Evolutionary conservation across 768 basidiomycete species (phyloP), one percentile per base, ranked within the genome.

Genomic region (Lactifluus subvellereus): DNA sequence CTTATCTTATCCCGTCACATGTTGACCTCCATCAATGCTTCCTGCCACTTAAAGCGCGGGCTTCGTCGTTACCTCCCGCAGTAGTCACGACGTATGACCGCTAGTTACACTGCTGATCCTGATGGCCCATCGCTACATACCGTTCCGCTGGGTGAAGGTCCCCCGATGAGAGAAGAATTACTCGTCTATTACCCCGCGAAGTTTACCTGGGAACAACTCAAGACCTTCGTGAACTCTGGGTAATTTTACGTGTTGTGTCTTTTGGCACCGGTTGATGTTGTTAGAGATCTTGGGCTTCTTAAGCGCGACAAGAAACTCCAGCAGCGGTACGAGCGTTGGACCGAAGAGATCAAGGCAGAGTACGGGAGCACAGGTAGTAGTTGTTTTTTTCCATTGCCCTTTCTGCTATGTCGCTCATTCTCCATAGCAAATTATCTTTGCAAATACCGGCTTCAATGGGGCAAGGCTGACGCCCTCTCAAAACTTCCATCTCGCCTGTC

Each of bases 151-250:
- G 70, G 80, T 11, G 77, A 76, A n/a, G 88, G 89, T 0, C 84
- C 79, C 22, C 90, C 90, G 13, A 89, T 88, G 1, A 74, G 72
- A 42, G 84, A 85, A 56, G 90, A 92, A 67, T 73, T 92, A 6
- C 71, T 83, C 8, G 78, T 74, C 1, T 74, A 89, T 70, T 92
- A 92, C 69, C 89, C 89, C 14, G 78, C 86, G 5, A 84, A 81
- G 65, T 90, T 90, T 67, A 88, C 89, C 0, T 92, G 88, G 87
- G 66, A 72, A 9, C 84, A 92, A 70, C 74, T 92, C 32, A 91
- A 85, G 75, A 80, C 83, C 4, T 91, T 92, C 66, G 78, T 92
- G 54, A 88, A 86, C 70, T 88, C 89, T 60, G 89, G 89, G 88
- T 88, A 71, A 48, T 77, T 60, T 32, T 37, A 8, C 8, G 30